Base-by-base conservation (phyloP, 2,329 filamentous ascomycete genomes). In the Aspergillus persii region DNA sequence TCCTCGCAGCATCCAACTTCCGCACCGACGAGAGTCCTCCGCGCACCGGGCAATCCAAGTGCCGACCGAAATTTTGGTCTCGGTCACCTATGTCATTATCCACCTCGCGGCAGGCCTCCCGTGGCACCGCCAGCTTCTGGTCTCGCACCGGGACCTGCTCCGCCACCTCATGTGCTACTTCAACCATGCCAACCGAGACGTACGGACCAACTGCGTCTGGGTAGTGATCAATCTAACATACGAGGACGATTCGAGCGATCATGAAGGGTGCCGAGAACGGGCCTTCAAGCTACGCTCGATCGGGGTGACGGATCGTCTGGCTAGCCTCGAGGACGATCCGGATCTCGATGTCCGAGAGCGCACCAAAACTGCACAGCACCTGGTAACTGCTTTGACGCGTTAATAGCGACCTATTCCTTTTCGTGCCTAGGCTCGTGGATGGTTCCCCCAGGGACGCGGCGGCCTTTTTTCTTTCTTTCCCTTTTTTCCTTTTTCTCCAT, bases 101-200 rank as follows among this genome's bases (percentile, higher is more conserved):
- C 92, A 98, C 77, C 86, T 98, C 67, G 92, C 92, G 18, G 94
- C 93, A 8, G 91, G 91, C 63, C 81, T 88, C 11, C 87, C 92
- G 3, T 84, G 85, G 31, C 92, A 97, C 74, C 87, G 92, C 57
- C 87, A 93, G 69, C 78, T 91, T 15, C 81, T 96, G 9, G 86
- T 96, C 54, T 83, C 87, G 3, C 92, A 97, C 74, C 89, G 86
- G 2, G 84, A 89, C 11, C 80, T 98, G 4, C 81, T 98, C 60
- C 86, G 84, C 67, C 84, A 89, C 51, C 80, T 96, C 50, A 83
- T 89, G 8, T 85, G 85, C 15, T 87, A 96, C 57, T 90, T 95
- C 67, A 84, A 80, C 50, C 91, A 92, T 74, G 84, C 86, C 48
- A 86, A 90, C 70, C 84, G 85, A 50, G 86, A 89, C 47, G 88